Base-by-base conservation (phyloP, 768 basidiomycete genomes). In the Leucocoprinus sp. region DNA sequence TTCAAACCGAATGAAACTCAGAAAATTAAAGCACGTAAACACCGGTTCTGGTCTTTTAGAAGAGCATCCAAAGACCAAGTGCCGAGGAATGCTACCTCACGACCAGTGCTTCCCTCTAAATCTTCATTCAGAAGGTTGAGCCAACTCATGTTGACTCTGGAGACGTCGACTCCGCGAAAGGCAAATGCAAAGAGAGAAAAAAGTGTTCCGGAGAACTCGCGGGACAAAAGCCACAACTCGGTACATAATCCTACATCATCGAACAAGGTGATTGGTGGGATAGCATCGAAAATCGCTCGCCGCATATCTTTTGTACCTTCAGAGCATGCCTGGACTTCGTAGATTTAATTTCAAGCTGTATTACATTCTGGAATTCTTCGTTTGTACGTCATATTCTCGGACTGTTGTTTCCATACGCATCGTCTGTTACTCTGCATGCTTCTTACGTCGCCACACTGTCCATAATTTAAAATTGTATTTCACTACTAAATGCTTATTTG, bases 251-350 rank as follows among this genome's bases (percentile, higher is more conserved):
- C 39, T 18, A 22, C 37, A 14, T 23, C 29, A 12, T 36, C 46
- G 21, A 19, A 31, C 17, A 42, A 17, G 19, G 34, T 36, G 24
- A 42, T 31, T 31, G n/a, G 31, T 31, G n/a, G 31, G n/a, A 31
- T 31, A 14, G 31, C 31, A n/a, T 31, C 31, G 11, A 31, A 31
- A 11, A 31, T 31, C n/a, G 31, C 31, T n/a, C 6, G 31, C 15
- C 46, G 46, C 11, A 41, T 48, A 27, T 42, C 46, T 11, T 41
- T 48, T 36, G 39, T 22, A n/a, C n/a, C n/a, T n/a, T n/a, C n/a
- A n/a, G n/a, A n/a, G n/a, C n/a, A n/a, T n/a, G n/a, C n/a, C n/a
- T n/a, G n/a, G n/a, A n/a, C n/a, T n/a, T n/a, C n/a, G n/a, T n/a
- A n/a, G n/a, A n/a, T n/a, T n/a, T 4, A 35, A 35, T 18, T 28